phyloP scores from a whole-genome alignment of 225 moss, liverwort and hornwort genomes.

The Marchantia polymorpha region DNA sequence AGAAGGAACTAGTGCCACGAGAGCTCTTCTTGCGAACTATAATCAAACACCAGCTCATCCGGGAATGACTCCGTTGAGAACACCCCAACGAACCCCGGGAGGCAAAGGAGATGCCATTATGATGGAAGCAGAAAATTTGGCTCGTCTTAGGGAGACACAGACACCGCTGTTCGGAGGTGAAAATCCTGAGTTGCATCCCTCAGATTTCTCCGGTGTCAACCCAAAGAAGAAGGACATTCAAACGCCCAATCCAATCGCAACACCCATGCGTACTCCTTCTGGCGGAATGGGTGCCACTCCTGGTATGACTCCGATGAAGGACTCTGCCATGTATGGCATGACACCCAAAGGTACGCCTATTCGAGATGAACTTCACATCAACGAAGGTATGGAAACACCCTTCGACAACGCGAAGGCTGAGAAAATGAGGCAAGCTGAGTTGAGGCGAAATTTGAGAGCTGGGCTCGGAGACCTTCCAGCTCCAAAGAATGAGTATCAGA shows the following conservation, averaged over 20 bases:
- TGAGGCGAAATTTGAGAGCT: conserved; percentile 60
- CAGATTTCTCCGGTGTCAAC: conserved; percentile 87
- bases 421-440: conserved; percentile 68
- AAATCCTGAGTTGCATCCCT: conserved; percentile 87
- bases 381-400: conserved; percentile 71
- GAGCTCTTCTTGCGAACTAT: conserved; percentile 78
- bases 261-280: conserved; percentile 77
- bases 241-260: conserved; percentile 83
- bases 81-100: conserved; percentile 87
- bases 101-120: conserved; percentile 97
- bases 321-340: conserved; percentile 51
- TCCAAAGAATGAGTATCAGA: conserved; percentile 92
- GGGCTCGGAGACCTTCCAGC: conserved; percentile 68
- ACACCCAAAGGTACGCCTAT: conserved; percentile 74
- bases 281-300: conserved; percentile 50
- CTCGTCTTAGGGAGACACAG: conserved; percentile 81
- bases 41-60: conserved; percentile 56
- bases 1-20: conserved; percentile 76
- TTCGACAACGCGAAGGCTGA: conserved; percentile 65
- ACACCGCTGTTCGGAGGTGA: conserved; percentile 92
- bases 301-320: conserved; percentile 54
- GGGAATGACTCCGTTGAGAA: conserved; percentile 75
- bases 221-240: conserved; percentile 82
- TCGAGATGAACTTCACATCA: conserved; percentile 84
- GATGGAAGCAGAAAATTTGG: conserved; percentile 99